phyloP scores from a whole-genome alignment of 331 rosid genomes.

The Pyrus hybrid region DNA sequence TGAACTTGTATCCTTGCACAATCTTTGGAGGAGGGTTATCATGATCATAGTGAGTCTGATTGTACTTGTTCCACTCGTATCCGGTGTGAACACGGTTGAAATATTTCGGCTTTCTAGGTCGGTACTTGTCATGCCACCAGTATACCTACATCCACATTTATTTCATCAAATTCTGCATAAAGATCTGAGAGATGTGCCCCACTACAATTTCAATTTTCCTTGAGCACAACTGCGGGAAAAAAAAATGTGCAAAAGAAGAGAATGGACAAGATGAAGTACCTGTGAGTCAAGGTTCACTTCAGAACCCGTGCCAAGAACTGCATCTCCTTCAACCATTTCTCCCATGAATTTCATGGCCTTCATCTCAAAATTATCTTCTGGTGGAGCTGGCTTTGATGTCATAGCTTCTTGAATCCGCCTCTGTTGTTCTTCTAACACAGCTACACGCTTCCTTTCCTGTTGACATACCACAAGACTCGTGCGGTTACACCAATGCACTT shows the following conservation, averaged over 20 bases:
- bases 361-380: slow-evolving; percentile 71
- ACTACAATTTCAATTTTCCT: not conserved
- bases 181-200: not conserved
- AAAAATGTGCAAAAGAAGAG: not conserved
- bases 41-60: slow-evolving; percentile 94
- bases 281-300: slow-evolving; percentile 93
- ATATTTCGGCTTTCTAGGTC: slow-evolving; percentile 93
- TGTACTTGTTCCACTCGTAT: slow-evolving; percentile 94
- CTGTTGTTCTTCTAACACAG: slow-evolving; percentile 78
- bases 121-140: slow-evolving; percentile 97
- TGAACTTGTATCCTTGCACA: slow-evolving; percentile 89
- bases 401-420: slow-evolving; percentile 76
- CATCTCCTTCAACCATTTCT: slow-evolving; percentile 94
- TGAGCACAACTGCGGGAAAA: too few species aligned
- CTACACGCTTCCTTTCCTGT: slow-evolving; percentile 75
- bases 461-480: not conserved
- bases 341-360: slow-evolving; percentile 95
- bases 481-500: not conserved
- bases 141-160: slow-evolving; percentile 59
- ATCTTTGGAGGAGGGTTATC: slow-evolving; percentile 96
- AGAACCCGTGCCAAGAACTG: slow-evolving; percentile 84
- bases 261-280: slow-evolving; percentile 29
- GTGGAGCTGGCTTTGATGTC: slow-evolving; percentile 72
- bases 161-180: not conserved
- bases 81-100: slow-evolving; percentile 97